These are phyloP conservation scores for Vaccinium vitisidaea DNA, from an alignment of 148 eudicot species.

Conservation along the genomic window DNA sequence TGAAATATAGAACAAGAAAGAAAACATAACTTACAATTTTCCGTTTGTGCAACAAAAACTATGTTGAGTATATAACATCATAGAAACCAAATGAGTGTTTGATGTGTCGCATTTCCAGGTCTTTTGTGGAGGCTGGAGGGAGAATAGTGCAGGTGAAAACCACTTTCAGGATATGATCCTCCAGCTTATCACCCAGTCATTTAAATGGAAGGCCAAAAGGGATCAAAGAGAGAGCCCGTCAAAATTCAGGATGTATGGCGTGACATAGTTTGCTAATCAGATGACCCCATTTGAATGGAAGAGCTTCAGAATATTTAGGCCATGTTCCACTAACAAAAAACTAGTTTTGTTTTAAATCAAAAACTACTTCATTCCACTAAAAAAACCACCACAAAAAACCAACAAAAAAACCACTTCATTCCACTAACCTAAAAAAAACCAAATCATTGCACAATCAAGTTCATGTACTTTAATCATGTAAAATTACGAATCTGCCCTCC, in stretches of 20 bases:
- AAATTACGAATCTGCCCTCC: too few relatives aligned
- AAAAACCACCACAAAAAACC: too few relatives aligned
- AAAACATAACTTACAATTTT: not conserved
- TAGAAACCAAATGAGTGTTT: not conserved
- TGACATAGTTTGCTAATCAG: constrained; percentile 68
- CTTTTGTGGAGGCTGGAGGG: constrained; percentile 64
- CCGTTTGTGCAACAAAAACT: not conserved
- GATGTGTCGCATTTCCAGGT: constrained; percentile 37
- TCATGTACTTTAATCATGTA: too few relatives aligned
- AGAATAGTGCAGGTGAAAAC: constrained; percentile 72
- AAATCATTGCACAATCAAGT: too few relatives aligned
- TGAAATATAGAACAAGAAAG: not conserved
- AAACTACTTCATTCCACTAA: too few relatives aligned
- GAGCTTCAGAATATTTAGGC: constrained; percentile 48
- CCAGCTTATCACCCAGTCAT: constrained; percentile 67
- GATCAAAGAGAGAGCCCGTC: constrained; percentile 50
- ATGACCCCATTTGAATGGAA: constrained; percentile 45
- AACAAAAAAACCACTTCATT: too few relatives aligned
- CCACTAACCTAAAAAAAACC: too few relatives aligned
- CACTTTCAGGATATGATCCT: constrained; percentile 73
- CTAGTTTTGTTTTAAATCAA: too few relatives aligned
- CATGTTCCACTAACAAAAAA: too few relatives aligned
- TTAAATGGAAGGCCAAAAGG: constrained; percentile 67
- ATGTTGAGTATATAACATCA: not conserved
- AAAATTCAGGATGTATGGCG: constrained; percentile 52